Evolutionary conservation across 2,329 filamentous ascomycete genomes (phyloP).

Genomic region (Ramichloridium luteum): DNA sequence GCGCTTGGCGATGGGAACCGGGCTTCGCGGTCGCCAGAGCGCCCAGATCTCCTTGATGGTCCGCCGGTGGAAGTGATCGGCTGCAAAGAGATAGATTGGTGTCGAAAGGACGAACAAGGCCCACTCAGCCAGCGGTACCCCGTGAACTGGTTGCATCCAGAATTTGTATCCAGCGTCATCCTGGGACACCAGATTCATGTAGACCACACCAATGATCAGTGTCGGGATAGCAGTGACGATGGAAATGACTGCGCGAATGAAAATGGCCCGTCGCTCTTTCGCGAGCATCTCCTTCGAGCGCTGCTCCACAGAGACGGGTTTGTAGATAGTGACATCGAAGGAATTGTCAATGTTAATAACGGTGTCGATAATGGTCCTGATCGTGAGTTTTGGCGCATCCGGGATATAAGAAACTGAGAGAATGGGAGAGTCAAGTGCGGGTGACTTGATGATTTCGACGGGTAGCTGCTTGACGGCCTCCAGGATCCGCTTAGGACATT

Average conservation of each 20-base stretch:
- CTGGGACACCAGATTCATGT: conserved; percentile 66
- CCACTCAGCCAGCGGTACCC: conserved; percentile 63
- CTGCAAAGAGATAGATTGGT: conserved; percentile 74
- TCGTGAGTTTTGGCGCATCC: conserved; percentile 54
- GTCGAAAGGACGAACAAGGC: conserved; percentile 58
- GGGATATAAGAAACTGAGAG: conserved; percentile 61
- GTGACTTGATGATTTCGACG: conserved; percentile 42
- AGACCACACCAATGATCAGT: conserved; percentile 77
- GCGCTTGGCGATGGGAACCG: conserved; percentile 57
- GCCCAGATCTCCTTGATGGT: conserved; percentile 66
- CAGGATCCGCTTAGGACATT: conserved; percentile 39
- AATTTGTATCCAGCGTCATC: conserved; percentile 48
- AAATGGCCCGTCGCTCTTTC: conserved; percentile 55
- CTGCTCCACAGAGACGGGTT: conserved; percentile 73
- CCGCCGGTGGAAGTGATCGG: conserved; percentile 71
- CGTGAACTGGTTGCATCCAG: conserved; percentile 54
- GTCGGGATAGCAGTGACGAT: conserved; percentile 63
- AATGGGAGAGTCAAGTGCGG: conserved; percentile 52
- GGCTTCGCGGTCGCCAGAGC: conserved; percentile 66
- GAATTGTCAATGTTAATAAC: conserved; percentile 55
- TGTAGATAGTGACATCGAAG: conserved; percentile 59
- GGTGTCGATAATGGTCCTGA: conserved; percentile 58
- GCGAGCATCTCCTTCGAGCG: conserved; percentile 60
- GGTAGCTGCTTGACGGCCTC: conserved; percentile 42
- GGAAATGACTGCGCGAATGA: conserved; percentile 59